phyloP scores from a whole-genome alignment of 306 rosid genomes.

The Vigna hirtella region DNA sequence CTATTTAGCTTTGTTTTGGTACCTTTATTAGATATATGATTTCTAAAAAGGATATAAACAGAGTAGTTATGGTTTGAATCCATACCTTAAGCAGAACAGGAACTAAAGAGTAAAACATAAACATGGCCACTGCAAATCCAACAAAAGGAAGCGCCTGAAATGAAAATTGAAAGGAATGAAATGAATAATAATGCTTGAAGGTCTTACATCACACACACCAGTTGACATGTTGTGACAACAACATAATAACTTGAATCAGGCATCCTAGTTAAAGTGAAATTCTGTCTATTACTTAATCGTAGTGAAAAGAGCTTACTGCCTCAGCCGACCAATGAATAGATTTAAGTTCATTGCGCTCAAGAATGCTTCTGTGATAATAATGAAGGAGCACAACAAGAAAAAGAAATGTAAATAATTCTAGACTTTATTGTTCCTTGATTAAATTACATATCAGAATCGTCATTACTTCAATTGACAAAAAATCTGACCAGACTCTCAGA shows the following conservation, averaged over 20 bases:
- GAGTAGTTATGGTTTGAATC: conserved; percentile 34
- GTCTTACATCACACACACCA: conserved; percentile 1
- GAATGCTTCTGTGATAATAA: conserved; percentile 64
- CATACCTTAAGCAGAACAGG: conserved; percentile 90
- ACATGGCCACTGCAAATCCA: conserved; percentile 92
- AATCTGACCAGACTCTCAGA: neutral
- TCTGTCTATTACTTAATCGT: neutral
- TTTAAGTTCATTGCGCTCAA: conserved; percentile 83
- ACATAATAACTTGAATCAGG: conserved; percentile 4
- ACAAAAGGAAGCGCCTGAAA: conserved; percentile 89
- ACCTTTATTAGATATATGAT: neutral
- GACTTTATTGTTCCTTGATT: neutral
- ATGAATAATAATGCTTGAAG: conserved; percentile 22
- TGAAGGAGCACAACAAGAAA: conserved; percentile 62
- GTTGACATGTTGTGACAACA: conserved; percentile 5
- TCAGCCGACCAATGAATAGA: conserved; percentile 90
- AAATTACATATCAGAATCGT: neutral
- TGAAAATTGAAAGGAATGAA: conserved; percentile 42
- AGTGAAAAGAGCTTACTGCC: conserved; percentile 68
- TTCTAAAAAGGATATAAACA: conserved; percentile 20
- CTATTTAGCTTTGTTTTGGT: neutral
- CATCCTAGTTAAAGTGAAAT: conserved; percentile 33
- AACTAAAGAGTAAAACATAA: conserved; percentile 88
- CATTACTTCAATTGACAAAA: neutral
- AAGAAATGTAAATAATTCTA: conserved; percentile 30